A percentile compares a stretch with the other conserved stretches of the same genome.
Conservation (phyloP, 805 yeast genomes). For the Lachancea cidri region DNA sequence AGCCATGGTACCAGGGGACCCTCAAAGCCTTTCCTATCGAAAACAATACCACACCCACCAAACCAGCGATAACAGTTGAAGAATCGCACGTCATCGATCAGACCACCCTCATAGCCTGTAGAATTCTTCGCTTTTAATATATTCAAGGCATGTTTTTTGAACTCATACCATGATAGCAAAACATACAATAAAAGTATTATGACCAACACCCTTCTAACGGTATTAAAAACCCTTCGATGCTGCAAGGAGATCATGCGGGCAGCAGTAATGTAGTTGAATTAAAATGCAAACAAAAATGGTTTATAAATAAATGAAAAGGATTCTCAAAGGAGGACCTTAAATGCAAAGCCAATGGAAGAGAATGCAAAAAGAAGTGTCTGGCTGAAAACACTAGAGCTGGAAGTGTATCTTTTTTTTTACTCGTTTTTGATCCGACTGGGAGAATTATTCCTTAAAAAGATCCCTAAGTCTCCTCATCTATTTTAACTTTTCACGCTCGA, state of each 20-base stretch:
- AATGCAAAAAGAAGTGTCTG: neutral
- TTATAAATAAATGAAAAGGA: neutral
- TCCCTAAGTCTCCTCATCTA: neutral
- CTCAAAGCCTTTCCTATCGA: conserved; percentile 6
- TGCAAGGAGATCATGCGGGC: neutral
- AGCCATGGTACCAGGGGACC: conserved; percentile 19
- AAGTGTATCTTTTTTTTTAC: neutral
- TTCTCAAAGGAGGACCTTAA: neutral
- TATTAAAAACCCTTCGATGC: neutral
- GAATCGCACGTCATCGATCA: conserved; percentile 28
- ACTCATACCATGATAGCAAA: neutral
- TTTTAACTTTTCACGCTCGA: neutral
- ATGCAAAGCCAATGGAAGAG: neutral
- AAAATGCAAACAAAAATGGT: too few relatives aligned
- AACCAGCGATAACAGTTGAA: conserved; percentile 31
- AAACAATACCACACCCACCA: conserved; percentile 24
- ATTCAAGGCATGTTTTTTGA: neutral
- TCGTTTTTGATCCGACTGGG: neutral
- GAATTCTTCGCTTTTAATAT: neutral
- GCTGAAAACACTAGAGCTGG: neutral
- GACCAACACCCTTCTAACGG: neutral
- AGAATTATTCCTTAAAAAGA: neutral
- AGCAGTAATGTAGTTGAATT: too few relatives aligned
- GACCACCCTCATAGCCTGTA: conserved; percentile 27
- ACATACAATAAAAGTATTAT: neutral